Evolutionary conservation across 2,329 filamentous ascomycete species (phyloP).

Genomic region (Cadophora sp.): DNA sequence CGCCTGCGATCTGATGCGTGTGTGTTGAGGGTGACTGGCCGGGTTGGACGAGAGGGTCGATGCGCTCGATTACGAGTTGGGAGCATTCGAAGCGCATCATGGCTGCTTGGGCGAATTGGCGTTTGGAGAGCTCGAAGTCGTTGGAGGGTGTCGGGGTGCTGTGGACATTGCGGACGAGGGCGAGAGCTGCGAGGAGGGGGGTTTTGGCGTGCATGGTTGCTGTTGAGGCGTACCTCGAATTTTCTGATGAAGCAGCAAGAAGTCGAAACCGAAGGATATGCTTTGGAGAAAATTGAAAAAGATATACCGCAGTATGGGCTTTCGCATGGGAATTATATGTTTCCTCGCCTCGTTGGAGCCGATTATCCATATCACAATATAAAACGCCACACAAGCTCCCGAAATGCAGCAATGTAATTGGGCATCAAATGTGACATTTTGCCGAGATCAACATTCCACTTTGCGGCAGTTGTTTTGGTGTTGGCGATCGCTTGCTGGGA

Average conservation of each 20-base stretch:
- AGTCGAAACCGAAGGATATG: too few species aligned
- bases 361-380: slow-evolving; percentile 11
- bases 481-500: not conserved
- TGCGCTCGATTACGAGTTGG: slow-evolving; percentile 22
- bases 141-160: not conserved
- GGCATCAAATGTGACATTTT: not conserved
- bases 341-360: not conserved
- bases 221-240: not conserved
- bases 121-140: slow-evolving; percentile 9
- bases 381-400: not conserved
- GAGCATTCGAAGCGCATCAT: slow-evolving; percentile 27
- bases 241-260: too few species aligned
- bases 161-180: not conserved
- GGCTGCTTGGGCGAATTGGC: slow-evolving; percentile 22
- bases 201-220: not conserved
- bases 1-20: slow-evolving; percentile 26
- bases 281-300: not conserved
- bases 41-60: slow-evolving; percentile 27
- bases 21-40: slow-evolving; percentile 21
- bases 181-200: not conserved
- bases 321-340: not conserved
- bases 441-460: not conserved
- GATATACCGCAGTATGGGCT: not conserved
- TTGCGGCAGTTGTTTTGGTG: not conserved
- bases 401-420: not conserved